Evolutionary conservation across 768 basidiomycete genomes (phyloP), one percentile per base, ranked within the genome.

Genomic region (Albatrellus ellisii): DNA sequence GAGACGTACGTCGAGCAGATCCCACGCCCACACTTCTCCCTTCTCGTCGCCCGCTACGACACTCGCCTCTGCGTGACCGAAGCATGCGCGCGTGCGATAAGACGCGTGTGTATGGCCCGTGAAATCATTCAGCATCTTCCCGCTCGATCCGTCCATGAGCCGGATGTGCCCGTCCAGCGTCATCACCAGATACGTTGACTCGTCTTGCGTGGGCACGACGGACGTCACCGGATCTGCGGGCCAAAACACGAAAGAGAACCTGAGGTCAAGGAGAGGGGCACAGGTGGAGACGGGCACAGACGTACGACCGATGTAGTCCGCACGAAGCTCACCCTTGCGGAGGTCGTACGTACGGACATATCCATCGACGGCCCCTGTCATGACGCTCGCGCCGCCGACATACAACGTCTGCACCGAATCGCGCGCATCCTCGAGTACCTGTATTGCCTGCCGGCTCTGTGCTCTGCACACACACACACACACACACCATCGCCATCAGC

Each of bases 271-370:
- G 22, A 26, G 18, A 27, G 4, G 17, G 31, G 22, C 8, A 12
- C 24, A 5, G 14, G 24, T 42, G 21, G 25, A 26, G 11, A 35
- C 6, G 17, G 26, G 26, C 28, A 18, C n/a, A n/a, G 11, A 74
- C 87, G 53, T 58, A 92, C 90, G 75, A 6, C 94, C 94, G 50
- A 98, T 73, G 55, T 77, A 90, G 59, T 99, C 95, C 33, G 84
- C 72, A 6, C 82, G 75, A 22, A 97, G 63, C 57, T 94, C 78
- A 18, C 95, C 95, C 66, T 83, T 89, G 40, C 95, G 81, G 25
- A 99, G 68, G 60, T 99, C 95, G 60, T 98, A 97, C 7, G 87
- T 88, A 15, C 95, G 76, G 33, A 94, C 77, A 56, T 82, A 72
- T 2, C 95, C 94, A 47, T 99, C 95, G 4, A 95, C 81, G 3